phyloP scores from a whole-genome alignment of 148 eudicot genomes.

The Nepenthes gracilis region DNA sequence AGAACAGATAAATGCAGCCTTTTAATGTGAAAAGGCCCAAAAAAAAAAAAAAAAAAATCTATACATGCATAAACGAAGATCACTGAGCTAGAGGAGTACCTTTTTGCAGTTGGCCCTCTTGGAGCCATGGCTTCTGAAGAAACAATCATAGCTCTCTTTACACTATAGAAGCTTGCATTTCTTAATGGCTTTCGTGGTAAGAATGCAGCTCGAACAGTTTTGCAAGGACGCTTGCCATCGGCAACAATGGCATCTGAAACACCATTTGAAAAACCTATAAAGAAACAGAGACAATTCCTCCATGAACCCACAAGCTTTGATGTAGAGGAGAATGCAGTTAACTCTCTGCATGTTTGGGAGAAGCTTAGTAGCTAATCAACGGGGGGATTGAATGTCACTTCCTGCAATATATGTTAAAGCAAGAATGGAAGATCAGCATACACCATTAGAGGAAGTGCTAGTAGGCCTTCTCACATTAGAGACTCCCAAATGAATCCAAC shows the following conservation, averaged over 20 bases:
- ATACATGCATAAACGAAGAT: too few relatives aligned
- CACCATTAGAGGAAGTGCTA: neutral
- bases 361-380: constrained; percentile 12
- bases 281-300: neutral
- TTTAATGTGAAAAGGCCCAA: too few relatives aligned
- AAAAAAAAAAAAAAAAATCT: too few relatives aligned
- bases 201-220: too few relatives aligned
- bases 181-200: too few relatives aligned
- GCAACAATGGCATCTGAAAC: too few relatives aligned
- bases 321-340: constrained; percentile 9
- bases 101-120: neutral
- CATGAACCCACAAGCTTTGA: neutral
- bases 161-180: neutral
- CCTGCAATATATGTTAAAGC: constrained; percentile 27
- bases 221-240: too few relatives aligned
- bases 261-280: too few relatives aligned
- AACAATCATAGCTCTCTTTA: neutral
- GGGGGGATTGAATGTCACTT: constrained; percentile 58
- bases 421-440: neutral
- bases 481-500: too few relatives aligned
- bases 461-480: neutral
- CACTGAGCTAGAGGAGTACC: too few relatives aligned
- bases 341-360: constrained; percentile 2
- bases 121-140: neutral
- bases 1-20: too few relatives aligned